Percentiles rank a stretch among this genome's conserved stretches.
Conservation (phyloP, 441 rosid genomes). For the Sinapis alba region DNA sequence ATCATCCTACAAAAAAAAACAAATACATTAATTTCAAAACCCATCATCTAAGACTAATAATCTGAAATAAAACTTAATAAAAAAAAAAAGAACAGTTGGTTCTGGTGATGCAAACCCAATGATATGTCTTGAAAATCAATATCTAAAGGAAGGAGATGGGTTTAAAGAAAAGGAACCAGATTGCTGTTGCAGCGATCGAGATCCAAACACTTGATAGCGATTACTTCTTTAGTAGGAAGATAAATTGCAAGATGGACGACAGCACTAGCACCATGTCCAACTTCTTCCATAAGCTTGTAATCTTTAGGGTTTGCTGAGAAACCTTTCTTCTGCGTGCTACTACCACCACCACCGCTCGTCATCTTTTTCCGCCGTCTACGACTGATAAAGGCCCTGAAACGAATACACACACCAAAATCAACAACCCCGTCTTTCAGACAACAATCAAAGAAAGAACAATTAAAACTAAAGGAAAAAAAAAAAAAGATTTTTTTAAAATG, state of each 20-base stretch:
- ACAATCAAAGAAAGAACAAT: neutral
- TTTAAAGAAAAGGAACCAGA: constrained; percentile 59
- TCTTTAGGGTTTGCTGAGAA: constrained; percentile 68
- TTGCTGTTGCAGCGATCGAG: constrained; percentile 95
- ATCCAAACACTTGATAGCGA: constrained; percentile 94
- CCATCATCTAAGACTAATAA: neutral
- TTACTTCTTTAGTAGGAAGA: constrained; percentile 74
- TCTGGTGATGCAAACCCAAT: neutral
- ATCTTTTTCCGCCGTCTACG: constrained; percentile 25
- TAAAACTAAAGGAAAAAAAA: neutral
- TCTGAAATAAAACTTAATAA: neutral
- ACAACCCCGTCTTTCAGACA: neutral
- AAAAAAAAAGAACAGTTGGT: neutral
- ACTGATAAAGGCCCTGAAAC: constrained; percentile 16
- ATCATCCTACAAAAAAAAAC: constrained; percentile 27
- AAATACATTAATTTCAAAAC: neutral
- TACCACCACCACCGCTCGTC: constrained; percentile 29
- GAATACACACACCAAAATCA: constrained; percentile 6
- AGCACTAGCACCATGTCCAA: constrained; percentile 94
- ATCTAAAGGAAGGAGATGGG: constrained; percentile 4
- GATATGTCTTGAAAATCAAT: neutral
- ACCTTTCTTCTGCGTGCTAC: constrained; percentile 19
- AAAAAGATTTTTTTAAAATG: neutral
- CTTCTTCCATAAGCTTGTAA: constrained; percentile 83
- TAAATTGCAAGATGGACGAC: constrained; percentile 84